A percentile compares a stretch with the other conserved stretches of the same genome.
These are phyloP conservation scores for Colletotrichum abscissum DNA, from an alignment of 2,329 filamentous ascomycete genomes.

Conservation along the genomic window DNA sequence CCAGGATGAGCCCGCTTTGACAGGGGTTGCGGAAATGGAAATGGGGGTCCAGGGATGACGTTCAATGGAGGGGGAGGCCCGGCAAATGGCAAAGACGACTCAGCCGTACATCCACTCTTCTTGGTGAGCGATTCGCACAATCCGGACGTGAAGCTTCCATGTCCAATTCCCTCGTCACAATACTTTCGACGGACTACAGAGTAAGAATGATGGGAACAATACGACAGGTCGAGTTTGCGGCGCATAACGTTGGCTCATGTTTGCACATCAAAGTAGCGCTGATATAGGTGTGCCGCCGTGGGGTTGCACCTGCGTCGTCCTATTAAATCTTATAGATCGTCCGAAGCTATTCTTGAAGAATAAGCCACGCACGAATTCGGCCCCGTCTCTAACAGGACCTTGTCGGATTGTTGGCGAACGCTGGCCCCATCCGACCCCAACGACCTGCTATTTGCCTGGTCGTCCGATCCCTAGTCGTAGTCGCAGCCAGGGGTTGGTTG, in stretches of 20 bases:
- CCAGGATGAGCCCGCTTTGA: not conserved
- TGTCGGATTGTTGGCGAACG: not conserved
- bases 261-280: not conserved
- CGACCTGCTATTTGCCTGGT: slow-evolving; percentile 1
- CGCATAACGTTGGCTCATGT: slow-evolving; percentile 20
- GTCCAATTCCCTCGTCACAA: no score
- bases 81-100: not conserved
- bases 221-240: not conserved
- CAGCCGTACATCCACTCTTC: not conserved
- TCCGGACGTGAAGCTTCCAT: not conserved
- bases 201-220: not conserved
- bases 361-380: slow-evolving; percentile 4
- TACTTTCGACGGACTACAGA: not conserved
- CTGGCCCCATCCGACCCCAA: not conserved
- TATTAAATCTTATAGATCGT: not conserved
- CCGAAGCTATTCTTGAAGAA: not conserved
- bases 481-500: slow-evolving; percentile 7
- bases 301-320: not conserved
- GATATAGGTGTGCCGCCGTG: slow-evolving; percentile 3
- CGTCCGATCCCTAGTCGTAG: not conserved
- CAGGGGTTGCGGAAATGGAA: slow-evolving; percentile 3
- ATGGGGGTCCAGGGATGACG: slow-evolving; percentile 20
- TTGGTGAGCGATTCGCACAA: not conserved
- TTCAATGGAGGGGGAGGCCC: not conserved
- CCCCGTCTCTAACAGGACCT: slow-evolving; percentile 18